A percentile compares a stretch with the other conserved stretches of the same genome.
These are phyloP conservation scores for Hypoxylon cercidicola DNA, from an alignment of 495 filamentous ascomycete genomes.

Conservation along the genomic window DNA sequence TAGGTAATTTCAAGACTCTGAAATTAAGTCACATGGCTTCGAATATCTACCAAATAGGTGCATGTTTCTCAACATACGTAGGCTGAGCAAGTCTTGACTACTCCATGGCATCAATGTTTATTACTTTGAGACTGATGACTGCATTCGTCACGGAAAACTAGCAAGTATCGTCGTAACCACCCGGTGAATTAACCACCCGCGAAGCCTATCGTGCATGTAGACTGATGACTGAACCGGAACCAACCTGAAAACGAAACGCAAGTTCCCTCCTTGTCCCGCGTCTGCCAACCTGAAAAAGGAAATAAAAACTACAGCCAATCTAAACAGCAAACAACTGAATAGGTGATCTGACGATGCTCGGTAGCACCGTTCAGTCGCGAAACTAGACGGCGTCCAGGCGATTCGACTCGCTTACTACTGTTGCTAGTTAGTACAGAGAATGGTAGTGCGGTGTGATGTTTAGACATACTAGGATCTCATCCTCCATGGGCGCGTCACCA, in stretches of 20 bases:
- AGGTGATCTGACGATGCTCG: conserved; percentile 5
- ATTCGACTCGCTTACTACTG: conserved; percentile 31
- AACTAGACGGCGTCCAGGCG: background rate
- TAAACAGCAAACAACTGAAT: conserved; percentile 9
- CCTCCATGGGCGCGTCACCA: conserved; percentile 64
- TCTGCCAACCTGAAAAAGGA: conserved; percentile 12
- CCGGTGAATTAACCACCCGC: conserved; percentile 20
- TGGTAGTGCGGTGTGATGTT: background rate
- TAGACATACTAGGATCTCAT: conserved; percentile 55
- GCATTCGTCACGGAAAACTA: no score
- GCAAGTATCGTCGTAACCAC: no score
- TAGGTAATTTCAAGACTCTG: no score
- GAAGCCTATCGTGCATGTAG: conserved; percentile 20
- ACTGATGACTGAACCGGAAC: conserved; percentile 13
- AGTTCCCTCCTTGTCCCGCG: conserved; percentile 10
- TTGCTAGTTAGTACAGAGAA: conserved; percentile 8
- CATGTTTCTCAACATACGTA: no score
- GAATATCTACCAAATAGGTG: no score
- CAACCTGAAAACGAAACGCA: conserved; percentile 8
- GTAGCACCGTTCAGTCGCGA: background rate
- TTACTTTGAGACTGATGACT: no score
- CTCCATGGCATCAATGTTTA: no score
- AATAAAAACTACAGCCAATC: conserved; percentile 10
- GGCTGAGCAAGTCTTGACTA: no score
- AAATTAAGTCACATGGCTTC: no score